phyloP scores from a whole-genome alignment of 2,329 filamentous ascomycete genomes.

The Nothophaeocryptopus gaeumannii region DNA sequence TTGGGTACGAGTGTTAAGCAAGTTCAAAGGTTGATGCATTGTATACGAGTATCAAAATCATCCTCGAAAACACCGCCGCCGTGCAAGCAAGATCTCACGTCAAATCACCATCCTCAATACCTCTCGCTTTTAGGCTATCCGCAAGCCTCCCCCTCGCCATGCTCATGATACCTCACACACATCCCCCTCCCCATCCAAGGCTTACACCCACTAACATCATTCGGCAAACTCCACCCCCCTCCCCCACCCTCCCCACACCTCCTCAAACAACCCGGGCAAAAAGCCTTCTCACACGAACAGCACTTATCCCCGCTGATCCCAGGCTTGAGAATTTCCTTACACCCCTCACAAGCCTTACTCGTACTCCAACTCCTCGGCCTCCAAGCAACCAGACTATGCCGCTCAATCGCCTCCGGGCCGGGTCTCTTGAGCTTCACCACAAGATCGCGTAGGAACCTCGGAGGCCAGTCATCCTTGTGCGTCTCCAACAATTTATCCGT shows the following conservation, averaged over 20 bases:
- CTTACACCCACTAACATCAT: slow-evolving; percentile 39
- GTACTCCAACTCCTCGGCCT: slow-evolving; percentile 35
- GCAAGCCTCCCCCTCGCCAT: slow-evolving; percentile 33
- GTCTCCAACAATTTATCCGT: slow-evolving; percentile 48
- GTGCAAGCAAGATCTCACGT: too few species aligned
- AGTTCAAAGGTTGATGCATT: too few species aligned
- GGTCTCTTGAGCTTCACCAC: slow-evolving; percentile 47
- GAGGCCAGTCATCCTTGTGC: slow-evolving; percentile 50
- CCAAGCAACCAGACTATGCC: slow-evolving; percentile 44
- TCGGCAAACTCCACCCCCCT: slow-evolving; percentile 23
- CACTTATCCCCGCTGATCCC: slow-evolving; percentile 39
- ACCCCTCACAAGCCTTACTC: slow-evolving; percentile 39
- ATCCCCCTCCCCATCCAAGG: slow-evolving; percentile 37
- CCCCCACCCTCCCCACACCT: slow-evolving; percentile 30
- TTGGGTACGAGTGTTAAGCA: too few species aligned
- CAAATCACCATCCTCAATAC: background rate
- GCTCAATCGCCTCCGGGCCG: slow-evolving; percentile 40
- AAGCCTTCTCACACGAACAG: slow-evolving; percentile 40
- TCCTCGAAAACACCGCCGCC: too few species aligned
- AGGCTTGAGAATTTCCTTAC: slow-evolving; percentile 41
- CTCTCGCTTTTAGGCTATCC: slow-evolving; percentile 3
- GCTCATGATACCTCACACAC: slow-evolving; percentile 39
- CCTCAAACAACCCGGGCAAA: slow-evolving; percentile 42
- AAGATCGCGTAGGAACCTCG: slow-evolving; percentile 47
- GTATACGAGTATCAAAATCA: too few species aligned